A percentile compares a stretch with the other conserved stretches of the same genome.
Conservation (phyloP, 257 asterid species). For the Scutellaria minor region DNA sequence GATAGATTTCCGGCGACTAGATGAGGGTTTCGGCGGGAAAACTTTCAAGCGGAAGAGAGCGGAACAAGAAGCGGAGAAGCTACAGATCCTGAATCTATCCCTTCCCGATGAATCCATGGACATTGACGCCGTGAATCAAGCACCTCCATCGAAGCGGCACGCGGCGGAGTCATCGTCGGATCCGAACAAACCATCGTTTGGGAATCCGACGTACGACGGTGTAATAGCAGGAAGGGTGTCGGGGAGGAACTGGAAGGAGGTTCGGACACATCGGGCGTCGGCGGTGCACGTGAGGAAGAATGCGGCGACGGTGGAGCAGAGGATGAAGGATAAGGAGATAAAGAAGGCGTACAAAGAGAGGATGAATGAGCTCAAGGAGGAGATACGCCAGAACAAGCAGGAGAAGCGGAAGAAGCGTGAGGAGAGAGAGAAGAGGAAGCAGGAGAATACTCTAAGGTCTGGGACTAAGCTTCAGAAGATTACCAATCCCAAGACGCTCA, state of each 20-base stretch:
- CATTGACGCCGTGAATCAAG: slow-evolving; percentile 37
- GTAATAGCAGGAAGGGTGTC: slow-evolving; percentile 91
- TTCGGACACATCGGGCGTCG: slow-evolving; percentile 74
- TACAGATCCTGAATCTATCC: slow-evolving; percentile 20
- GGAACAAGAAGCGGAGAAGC: slow-evolving; percentile 54
- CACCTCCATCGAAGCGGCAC: slow-evolving; percentile 63
- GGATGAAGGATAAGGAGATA: slow-evolving; percentile 68
- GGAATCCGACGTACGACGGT: slow-evolving; percentile 77
- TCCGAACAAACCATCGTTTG: slow-evolving; percentile 67
- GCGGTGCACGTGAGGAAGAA: slow-evolving; percentile 66
- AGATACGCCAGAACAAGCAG: slow-evolving; percentile 68
- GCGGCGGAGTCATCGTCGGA: slow-evolving; percentile 61
- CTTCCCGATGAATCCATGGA: slow-evolving; percentile 42
- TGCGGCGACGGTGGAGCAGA: slow-evolving; percentile 58
- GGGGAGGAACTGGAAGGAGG: slow-evolving; percentile 92
- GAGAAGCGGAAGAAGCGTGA: slow-evolving; percentile 71
- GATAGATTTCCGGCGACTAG: slow-evolving; percentile 80
- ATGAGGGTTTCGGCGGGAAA: slow-evolving; percentile 93
- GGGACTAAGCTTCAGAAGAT: slow-evolving; percentile 85
- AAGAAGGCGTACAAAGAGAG: slow-evolving; percentile 75
- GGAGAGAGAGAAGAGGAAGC: slow-evolving; percentile 81
- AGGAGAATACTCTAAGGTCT: slow-evolving; percentile 66
- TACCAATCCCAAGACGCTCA: slow-evolving; percentile 75
- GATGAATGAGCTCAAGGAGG: slow-evolving; percentile 74
- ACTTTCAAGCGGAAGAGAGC: slow-evolving; percentile 89